phyloP scores from a whole-genome alignment of 345 rosid genomes.

The Populus ilicifolia region DNA sequence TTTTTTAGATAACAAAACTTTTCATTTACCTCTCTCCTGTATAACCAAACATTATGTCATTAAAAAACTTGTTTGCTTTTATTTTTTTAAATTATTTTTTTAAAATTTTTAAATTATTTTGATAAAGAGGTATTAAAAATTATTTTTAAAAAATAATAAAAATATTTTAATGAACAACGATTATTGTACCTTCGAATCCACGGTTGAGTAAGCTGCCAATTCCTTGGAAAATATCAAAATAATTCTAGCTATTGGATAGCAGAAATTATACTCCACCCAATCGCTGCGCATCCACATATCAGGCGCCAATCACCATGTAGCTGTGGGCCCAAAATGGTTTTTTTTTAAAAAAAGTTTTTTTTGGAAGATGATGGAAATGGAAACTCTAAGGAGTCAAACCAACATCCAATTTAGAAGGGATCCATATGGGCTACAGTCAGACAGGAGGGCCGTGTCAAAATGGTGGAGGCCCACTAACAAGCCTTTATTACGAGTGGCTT shows the following conservation, averaged over 20 bases:
- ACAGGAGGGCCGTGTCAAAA: background rate
- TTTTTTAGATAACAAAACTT: background rate
- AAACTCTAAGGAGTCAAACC: background rate
- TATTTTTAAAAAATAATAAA: too few relatives aligned
- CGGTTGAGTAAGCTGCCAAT: background rate
- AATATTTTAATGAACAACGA: too few relatives aligned
- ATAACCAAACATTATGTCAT: background rate
- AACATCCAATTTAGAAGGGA: background rate
- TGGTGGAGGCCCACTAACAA: slow-evolving; percentile 14
- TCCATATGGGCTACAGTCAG: slow-evolving; percentile 11
- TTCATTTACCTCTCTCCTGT: background rate
- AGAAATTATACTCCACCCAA: background rate
- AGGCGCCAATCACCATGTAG: background rate
- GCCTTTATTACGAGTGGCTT: background rate
- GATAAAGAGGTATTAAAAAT: accelerated
- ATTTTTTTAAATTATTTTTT: too few relatives aligned
- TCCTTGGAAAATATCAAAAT: background rate
- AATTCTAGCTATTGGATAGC: background rate
- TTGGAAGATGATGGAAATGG: background rate
- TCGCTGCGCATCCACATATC: background rate
- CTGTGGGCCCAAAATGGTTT: slow-evolving; percentile 4
- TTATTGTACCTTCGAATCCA: too few relatives aligned
- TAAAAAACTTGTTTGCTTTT: too few relatives aligned
- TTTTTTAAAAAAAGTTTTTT: too few relatives aligned
- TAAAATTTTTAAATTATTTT: too few relatives aligned